A percentile compares a stretch with the other conserved stretches of the same genome.
Evolutionary conservation across 2,329 filamentous ascomycete species (phyloP).

Genomic region (Nannizzia gypsea): DNA sequence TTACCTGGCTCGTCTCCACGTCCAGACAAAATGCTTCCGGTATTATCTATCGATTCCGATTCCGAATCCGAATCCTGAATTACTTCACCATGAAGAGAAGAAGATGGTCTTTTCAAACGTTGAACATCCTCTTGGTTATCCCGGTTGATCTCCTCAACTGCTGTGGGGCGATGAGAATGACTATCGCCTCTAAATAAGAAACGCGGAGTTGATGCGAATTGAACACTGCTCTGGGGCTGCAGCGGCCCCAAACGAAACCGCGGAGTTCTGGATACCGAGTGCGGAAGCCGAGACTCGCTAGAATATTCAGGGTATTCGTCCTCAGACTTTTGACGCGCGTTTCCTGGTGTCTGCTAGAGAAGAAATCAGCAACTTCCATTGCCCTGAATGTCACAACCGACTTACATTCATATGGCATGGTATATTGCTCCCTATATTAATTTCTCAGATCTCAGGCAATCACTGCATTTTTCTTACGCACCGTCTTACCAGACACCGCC

Average conservation of each 20-base stretch:
- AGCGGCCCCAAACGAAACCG: slow-evolving; percentile 14
- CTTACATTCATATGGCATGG: slow-evolving; percentile 3
- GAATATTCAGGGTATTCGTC: not conserved
- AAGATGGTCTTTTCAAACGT: not conserved
- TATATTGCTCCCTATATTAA: not conserved
- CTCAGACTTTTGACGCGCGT: not conserved
- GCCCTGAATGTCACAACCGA: not conserved
- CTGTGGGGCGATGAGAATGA: not conserved
- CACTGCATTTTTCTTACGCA: not conserved
- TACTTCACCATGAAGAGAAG: slow-evolving; percentile 4
- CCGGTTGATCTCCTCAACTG: slow-evolving; percentile 5
- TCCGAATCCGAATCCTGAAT: slow-evolving; percentile 12
- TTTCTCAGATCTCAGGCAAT: not conserved
- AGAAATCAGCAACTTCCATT: not conserved
- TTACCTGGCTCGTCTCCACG: not conserved
- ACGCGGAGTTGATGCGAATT: slow-evolving; percentile 15
- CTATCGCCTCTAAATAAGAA: slow-evolving; percentile 10
- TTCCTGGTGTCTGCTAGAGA: not conserved
- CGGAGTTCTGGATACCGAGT: slow-evolving; percentile 5
- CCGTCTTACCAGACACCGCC: not conserved
- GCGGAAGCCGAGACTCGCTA: not conserved
- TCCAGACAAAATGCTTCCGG: not conserved
- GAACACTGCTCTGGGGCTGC: slow-evolving; percentile 5
- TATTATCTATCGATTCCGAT: not conserved
- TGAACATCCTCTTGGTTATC: not conserved